Conservation (phyloP, 192 early-diverging fungal genomes). For the Coemansia sp. region DNA sequence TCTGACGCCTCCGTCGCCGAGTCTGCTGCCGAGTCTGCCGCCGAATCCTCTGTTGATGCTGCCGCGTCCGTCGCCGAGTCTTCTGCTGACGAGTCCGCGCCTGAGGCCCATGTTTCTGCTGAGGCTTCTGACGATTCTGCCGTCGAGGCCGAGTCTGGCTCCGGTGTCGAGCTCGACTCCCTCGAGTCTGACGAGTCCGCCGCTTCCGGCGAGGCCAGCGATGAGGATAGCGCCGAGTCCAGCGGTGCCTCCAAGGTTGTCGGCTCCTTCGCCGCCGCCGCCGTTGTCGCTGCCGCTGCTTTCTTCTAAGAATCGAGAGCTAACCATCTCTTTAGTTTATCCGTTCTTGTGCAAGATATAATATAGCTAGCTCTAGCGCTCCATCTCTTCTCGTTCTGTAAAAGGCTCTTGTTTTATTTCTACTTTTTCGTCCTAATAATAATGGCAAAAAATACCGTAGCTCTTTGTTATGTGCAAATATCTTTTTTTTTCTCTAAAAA, state of each 20-base stretch:
- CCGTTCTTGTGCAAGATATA: constrained; percentile 6
- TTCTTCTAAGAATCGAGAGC: constrained; percentile 31
- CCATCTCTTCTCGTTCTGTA: not conserved
- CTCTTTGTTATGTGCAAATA: too few relatives aligned
- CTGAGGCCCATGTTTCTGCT: not conserved
- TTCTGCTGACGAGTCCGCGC: not conserved
- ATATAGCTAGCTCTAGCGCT: not conserved
- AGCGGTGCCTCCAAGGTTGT: constrained; percentile 40
- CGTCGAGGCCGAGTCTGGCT: constrained; percentile 8
- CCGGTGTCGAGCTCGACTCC: not conserved
- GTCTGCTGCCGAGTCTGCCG: constrained; percentile 7
- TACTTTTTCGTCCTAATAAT: too few relatives aligned
- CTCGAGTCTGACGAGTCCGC: constrained; percentile 1
- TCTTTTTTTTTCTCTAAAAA: too few relatives aligned
- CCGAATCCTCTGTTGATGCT: constrained; percentile 14
- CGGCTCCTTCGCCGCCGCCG: constrained; percentile 34
- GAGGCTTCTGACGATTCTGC: constrained; percentile 6
- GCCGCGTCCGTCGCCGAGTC: not conserved
- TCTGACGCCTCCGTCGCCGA: constrained; percentile 3
- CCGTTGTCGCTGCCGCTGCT: constrained; percentile 36
- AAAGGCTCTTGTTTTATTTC: not conserved
- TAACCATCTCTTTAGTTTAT: constrained; percentile 2
- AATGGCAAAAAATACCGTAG: too few relatives aligned
- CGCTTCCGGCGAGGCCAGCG: constrained; percentile 4
- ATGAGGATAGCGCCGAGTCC: constrained; percentile 3